Evolutionary conservation across 345 rosid species (phyloP).

Genomic region (Raphanus raphanistrum): DNA sequence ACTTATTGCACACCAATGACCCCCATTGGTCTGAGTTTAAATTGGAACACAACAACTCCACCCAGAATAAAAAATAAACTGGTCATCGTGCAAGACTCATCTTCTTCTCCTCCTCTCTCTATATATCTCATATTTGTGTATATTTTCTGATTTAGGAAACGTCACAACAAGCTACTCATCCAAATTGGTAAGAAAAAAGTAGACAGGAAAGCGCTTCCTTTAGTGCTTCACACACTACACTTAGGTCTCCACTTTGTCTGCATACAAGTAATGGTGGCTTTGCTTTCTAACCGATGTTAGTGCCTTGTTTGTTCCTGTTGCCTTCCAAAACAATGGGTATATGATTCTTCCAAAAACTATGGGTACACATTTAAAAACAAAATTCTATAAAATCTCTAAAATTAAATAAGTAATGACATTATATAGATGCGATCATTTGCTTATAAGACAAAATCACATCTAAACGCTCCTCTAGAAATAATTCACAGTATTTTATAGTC

Average conservation of each 20-base stretch:
- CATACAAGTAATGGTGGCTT: slow-evolving; percentile 33
- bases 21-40: slow-evolving; percentile 6
- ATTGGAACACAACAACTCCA: slow-evolving; percentile 8
- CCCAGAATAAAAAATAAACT: background rate
- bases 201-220: slow-evolving; percentile 12
- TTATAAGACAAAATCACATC: background rate
- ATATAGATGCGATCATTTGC: slow-evolving; percentile 6
- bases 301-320: slow-evolving; percentile 31
- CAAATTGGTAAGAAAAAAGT: slow-evolving; percentile 18
- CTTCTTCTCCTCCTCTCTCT: slow-evolving; percentile 11
- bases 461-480: background rate
- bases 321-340: slow-evolving; percentile 23
- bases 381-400: background rate
- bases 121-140: slow-evolving; percentile 16
- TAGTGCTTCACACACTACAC: slow-evolving; percentile 34
- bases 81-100: slow-evolving; percentile 20
- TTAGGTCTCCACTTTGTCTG: slow-evolving; percentile 27
- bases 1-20: background rate
- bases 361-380: background rate
- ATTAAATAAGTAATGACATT: background rate
- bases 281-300: slow-evolving; percentile 38
- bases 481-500: background rate
- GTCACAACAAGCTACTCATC: slow-evolving; percentile 26
- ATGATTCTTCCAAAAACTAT: slow-evolving; percentile 17
- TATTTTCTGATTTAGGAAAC: slow-evolving; percentile 32